Evolutionary conservation across 192 early-diverging fungal genomes (phyloP).

Genomic region (Funneliformis geosporum): DNA sequence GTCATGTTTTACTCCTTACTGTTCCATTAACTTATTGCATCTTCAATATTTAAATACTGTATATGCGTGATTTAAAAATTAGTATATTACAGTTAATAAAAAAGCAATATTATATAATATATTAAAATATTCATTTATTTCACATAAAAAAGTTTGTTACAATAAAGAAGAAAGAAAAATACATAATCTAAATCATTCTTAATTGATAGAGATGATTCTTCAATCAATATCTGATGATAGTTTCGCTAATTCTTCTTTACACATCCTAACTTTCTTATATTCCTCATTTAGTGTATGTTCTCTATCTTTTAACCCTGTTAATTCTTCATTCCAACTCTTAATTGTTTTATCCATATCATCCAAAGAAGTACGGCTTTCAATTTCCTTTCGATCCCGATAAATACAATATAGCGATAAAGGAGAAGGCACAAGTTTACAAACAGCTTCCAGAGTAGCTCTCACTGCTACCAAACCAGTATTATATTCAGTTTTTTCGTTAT

Average conservation of each 20-base stretch:
- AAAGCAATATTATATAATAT: too few relatives aligned
- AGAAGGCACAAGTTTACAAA: slow-evolving; percentile 3
- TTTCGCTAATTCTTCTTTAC: slow-evolving; percentile 4
- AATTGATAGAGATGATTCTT: too few relatives aligned
- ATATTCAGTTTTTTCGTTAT: background rate
- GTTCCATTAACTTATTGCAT: too few relatives aligned
- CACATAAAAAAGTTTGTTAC: too few relatives aligned
- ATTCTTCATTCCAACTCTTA: background rate
- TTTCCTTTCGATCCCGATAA: background rate
- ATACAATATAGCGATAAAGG: slow-evolving; percentile 14
- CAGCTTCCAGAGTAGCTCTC: background rate
- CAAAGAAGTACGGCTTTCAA: background rate
- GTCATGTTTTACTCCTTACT: too few relatives aligned
- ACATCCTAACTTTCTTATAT: background rate
- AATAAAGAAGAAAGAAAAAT: too few relatives aligned
- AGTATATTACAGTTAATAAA: too few relatives aligned
- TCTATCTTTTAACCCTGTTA: background rate
- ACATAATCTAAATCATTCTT: too few relatives aligned
- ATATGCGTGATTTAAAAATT: too few relatives aligned
- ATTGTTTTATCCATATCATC: slow-evolving; percentile 8
- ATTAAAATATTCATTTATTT: too few relatives aligned
- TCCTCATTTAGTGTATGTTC: background rate
- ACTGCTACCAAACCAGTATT: background rate
- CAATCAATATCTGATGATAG: background rate
- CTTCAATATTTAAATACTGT: too few relatives aligned